Evolutionary conservation across 805 yeast species (phyloP), one percentile per base, ranked within the genome.

Genomic region (Lachancea thermotolerans): DNA sequence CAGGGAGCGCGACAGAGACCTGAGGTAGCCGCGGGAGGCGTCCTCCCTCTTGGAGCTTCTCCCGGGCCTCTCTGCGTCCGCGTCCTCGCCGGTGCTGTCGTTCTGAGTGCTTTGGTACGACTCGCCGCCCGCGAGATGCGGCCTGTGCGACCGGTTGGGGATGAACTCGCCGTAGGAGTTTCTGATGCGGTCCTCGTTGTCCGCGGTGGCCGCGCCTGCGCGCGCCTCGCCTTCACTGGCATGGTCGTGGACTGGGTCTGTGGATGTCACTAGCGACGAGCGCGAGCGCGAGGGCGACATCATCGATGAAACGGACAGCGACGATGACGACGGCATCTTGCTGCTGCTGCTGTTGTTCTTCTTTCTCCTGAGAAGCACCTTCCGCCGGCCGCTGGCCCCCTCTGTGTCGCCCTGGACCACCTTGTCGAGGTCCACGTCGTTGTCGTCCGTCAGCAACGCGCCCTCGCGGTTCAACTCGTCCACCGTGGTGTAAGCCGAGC

Each of bases 41-140:
- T 66, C 67, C 14, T 59, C 64, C 41, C 49, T 51, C 25, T 51
- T 47, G 21, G 47, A 33, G 2, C 55, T 48, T 40, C 62, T 52
- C 18, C 57, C 59, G 16, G 50, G 41, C 15, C 60, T 46, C 30
- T 52, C 59, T 2, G 30, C 18, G 30, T 27, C 14, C 29, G 37
- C 35, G 34, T 39, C 45, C 14, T 29, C 41, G 16, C 32, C 32
- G 47, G 69, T 71, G 45, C 65, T 67, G 14, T 68, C 56, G 27
- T 73, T 77, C 41, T 72, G 69, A 10, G 79, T 77, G 54, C 76
- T 74, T 54, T 81, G 85, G 58, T 83, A 83, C 1, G 89, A 79
- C 51, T 82, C 90, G 32, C 91, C 93, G 49, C 85, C 71, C 2
- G 91, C 90, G 55, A 84, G 69, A 63, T 82, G 86, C 1, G 89